Evolutionary conservation across 1,284 basidiomycete species (phyloP).

Genomic region (Apiotrichum akiyoshidainum): DNA sequence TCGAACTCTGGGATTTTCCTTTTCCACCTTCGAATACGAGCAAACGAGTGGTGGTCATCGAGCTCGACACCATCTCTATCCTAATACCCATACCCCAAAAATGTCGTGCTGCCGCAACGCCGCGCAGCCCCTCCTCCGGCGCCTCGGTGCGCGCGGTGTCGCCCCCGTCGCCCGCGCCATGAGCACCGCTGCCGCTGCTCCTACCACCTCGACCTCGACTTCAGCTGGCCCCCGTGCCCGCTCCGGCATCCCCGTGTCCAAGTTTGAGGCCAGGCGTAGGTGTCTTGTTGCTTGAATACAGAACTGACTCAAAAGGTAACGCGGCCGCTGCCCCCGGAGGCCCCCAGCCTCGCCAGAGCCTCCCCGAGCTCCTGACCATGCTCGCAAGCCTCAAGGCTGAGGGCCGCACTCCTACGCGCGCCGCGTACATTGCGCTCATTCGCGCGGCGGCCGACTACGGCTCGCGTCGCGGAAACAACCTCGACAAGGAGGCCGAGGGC

Average conservation of each 20-base stretch:
- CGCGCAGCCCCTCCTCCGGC: conserved; percentile 12
- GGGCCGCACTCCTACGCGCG: conserved; percentile 24
- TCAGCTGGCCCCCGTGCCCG: neutral
- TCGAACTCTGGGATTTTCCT: neutral
- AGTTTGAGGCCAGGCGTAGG: neutral
- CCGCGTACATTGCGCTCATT: conserved; percentile 37
- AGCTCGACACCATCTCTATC: neutral
- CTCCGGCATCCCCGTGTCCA: neutral
- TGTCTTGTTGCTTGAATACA: neutral
- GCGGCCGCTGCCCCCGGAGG: neutral
- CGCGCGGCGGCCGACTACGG: conserved; percentile 31
- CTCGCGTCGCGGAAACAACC: conserved; percentile 8
- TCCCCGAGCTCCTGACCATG: conserved; percentile 27
- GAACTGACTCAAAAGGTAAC: neutral
- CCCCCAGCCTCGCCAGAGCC: conserved; percentile 1
- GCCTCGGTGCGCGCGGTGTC: conserved; percentile 1
- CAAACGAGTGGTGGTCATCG: too few species aligned
- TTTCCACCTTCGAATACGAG: too few species aligned
- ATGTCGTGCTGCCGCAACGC: conserved; percentile 14
- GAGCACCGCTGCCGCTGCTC: neutral
- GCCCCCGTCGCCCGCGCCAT: neutral
- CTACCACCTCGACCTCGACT: neutral
- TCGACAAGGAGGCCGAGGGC: conserved; percentile 6
- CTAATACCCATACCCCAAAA: conserved; percentile 13
- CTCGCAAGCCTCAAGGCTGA: conserved; percentile 24